These are phyloP conservation scores for Chernovozyma sophiae-reginae DNA, from an alignment of 1,139 yeast genomes.

Conservation along the genomic window DNA sequence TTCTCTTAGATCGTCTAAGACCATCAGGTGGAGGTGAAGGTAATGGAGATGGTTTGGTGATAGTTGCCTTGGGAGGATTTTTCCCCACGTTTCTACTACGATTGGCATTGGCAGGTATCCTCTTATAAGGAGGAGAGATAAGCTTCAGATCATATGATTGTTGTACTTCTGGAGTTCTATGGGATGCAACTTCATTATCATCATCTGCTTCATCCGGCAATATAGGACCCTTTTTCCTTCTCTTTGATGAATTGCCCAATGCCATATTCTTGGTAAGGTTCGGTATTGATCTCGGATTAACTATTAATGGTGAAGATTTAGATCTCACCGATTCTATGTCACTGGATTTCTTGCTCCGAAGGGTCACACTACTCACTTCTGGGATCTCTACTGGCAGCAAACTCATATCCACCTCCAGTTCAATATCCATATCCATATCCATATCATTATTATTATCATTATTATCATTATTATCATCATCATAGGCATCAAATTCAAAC, in stretches of 20 bases:
- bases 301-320: background rate
- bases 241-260: slow-evolving; percentile 23
- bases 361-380: background rate
- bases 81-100: background rate
- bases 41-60: slow-evolving; percentile 29
- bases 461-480: slow-evolving; percentile 8
- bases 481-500: slow-evolving; percentile 6
- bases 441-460: slow-evolving; percentile 8
- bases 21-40: slow-evolving; percentile 49
- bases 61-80: background rate
- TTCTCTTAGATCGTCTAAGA: slow-evolving; percentile 53
- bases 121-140: slow-evolving; percentile 17
- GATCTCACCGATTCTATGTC: background rate
- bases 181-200: background rate
- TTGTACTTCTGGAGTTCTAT: background rate
- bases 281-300: background rate
- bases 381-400: slow-evolving; percentile 14
- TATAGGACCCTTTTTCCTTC: slow-evolving; percentile 5
- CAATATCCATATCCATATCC: background rate
- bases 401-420: slow-evolving; percentile 9
- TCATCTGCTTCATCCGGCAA: slow-evolving; percentile 13
- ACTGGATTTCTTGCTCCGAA: background rate
- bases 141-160: background rate
- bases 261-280: slow-evolving; percentile 39
- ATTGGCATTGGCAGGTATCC: background rate